Evolutionary conservation across 2,329 filamentous ascomycete species (phyloP), one percentile per base, ranked within the genome.

Genomic region (Apiospora kogelbergensis): DNA sequence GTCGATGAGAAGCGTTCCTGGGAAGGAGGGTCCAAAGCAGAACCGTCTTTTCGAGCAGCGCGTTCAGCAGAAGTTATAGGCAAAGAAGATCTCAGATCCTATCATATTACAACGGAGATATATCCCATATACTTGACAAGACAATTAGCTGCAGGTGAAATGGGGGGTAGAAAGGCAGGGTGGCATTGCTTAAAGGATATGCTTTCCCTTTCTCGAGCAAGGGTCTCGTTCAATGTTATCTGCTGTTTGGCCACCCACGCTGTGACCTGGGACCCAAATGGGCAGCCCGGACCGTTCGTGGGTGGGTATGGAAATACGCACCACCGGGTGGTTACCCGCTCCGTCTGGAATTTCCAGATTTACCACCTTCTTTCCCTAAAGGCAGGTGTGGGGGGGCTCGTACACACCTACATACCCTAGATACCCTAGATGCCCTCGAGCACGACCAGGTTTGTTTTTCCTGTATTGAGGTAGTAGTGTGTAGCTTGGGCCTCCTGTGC

Each of bases 271-370:
- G 7, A n/a, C 17, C 30, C n/a, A 60, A 60, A 60, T 60, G 53
- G 53, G 26, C 30, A 60, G 53, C 26, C 53, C 17, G 20, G 30
- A 60, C 53, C 53, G 17, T 60, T 37, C 53, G 30, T n/a, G 30
- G 10, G 30, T 60, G 53, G 53, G 37, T 60, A 22, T n/a, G 20
- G 30, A 37, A 37, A 37, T 60, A 10, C 37, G 26, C 20, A 48
- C 3, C n/a, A 57, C 53, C 53, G 53, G 53, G 53, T 33, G 30
- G 53, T 17, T 60, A 60, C 26, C 53, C 53, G 53, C 53, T n/a
- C 30, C 7, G 53, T 60, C 53, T 60, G 53, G 53, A 60, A 60
- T 60, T 57, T 60, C 53, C 53, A 60, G 53, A 60, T 37, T 37
- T 7, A n/a, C 53, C 53, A 60, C 20, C 17, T n/a, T 22, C 30